Percentiles rank a stretch among this genome's conserved stretches.
These are phyloP conservation scores for Sphagnum contortum DNA, from an alignment of 225 moss, liverwort and hornwort genomes.

Conservation along the genomic window DNA sequence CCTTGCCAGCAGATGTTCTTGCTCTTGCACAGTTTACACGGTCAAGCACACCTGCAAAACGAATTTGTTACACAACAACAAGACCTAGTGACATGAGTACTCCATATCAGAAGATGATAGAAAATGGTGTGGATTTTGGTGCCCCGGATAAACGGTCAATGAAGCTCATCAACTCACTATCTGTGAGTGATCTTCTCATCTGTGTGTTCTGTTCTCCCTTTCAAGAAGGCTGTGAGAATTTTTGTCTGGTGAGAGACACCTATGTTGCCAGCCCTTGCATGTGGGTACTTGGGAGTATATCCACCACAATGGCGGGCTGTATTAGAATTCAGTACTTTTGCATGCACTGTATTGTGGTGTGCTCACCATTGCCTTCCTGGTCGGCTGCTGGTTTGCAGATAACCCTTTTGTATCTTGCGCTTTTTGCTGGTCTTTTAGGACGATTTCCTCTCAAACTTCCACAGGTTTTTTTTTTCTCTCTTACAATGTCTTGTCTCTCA, in stretches of 20 bases:
- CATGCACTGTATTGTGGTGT: too few relatives aligned
- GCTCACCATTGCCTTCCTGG: too few relatives aligned
- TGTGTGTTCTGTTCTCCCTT: too few relatives aligned
- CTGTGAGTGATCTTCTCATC: conserved; percentile 27
- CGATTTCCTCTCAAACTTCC: conserved; percentile 89
- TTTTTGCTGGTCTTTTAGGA: conserved; percentile 74
- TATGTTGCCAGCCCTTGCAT: too few relatives aligned
- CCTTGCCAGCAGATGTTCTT: conserved; percentile 35
- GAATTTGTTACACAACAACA: conserved; percentile 71
- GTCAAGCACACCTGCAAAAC: conserved; percentile 46
- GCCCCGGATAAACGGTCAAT: conserved; percentile 92
- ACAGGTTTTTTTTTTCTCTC: conserved; percentile 46
- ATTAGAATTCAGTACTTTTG: too few relatives aligned
- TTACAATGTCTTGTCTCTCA: background rate
- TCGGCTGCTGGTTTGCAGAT: conserved; percentile 45
- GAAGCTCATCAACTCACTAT: conserved; percentile 75
- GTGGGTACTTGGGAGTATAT: too few relatives aligned
- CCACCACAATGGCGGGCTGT: too few relatives aligned
- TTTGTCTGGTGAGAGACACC: too few relatives aligned
- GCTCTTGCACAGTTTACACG: conserved; percentile 41
- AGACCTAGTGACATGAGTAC: conserved; percentile 82
- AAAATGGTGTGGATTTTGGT: conserved; percentile 82
- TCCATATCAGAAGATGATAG: conserved; percentile 75
- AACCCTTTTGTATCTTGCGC: conserved; percentile 77
- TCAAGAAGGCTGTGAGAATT: too few relatives aligned